phyloP scores from a whole-genome alignment of 306 rosid species.

The Betula pendula region DNA sequence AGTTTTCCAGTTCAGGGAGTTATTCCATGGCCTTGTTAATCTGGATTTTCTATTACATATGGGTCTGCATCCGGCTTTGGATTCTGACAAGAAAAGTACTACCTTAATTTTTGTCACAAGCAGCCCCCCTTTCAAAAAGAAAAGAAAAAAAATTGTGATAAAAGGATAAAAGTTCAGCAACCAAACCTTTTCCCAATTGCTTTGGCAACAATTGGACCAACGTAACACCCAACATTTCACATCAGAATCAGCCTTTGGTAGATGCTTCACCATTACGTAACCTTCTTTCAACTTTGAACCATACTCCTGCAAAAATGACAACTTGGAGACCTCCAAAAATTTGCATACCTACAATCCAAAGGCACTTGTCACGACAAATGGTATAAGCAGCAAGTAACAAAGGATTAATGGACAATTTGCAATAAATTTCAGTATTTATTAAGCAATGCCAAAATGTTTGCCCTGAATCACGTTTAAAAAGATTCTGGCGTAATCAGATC shows the following conservation, averaged over 20 bases:
- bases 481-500: not conserved
- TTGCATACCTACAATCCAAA: conserved; percentile 45
- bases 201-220: conserved; percentile 30
- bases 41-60: not conserved
- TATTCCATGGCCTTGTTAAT: not conserved
- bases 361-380: conserved; percentile 4
- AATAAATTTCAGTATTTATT: not conserved
- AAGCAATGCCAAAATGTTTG: not conserved
- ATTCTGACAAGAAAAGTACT: not conserved
- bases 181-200: conserved; percentile 54
- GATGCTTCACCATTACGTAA: conserved; percentile 52
- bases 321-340: conserved; percentile 55
- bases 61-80: not conserved
- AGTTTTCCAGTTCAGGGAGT: not conserved
- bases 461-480: not conserved
- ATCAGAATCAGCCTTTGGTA: conserved; percentile 34
- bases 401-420: not conserved
- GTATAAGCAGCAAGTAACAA: not conserved
- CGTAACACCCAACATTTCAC: conserved; percentile 23
- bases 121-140: not conserved
- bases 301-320: conserved; percentile 47
- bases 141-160: not conserved
- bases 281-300: conserved; percentile 62
- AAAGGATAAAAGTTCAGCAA: not conserved
- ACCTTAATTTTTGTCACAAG: not conserved